Evolutionary conservation across 176 grass and related monocot species (phyloP).

Genomic region (Tuctoria greenei): DNA sequence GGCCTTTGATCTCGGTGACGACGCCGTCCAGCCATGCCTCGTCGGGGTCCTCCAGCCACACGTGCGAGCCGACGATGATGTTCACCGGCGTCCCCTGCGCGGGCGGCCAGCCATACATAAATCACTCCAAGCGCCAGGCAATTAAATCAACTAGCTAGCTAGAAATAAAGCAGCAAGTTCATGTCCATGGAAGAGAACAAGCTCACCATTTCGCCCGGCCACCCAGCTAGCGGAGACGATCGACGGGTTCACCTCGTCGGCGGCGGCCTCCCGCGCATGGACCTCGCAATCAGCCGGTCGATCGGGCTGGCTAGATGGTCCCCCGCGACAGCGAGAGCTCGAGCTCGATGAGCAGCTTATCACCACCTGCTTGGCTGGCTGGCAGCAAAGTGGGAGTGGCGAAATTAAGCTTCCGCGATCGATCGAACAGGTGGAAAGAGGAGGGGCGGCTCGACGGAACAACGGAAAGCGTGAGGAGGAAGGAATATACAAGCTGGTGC

Average conservation of each 20-base stretch:
- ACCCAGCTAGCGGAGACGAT: not conserved
- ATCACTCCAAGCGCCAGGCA: not conserved
- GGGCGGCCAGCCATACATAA: not conserved
- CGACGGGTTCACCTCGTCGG: constrained; percentile 1
- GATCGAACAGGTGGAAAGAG: constrained; percentile 38
- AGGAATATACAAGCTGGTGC: constrained; percentile 56
- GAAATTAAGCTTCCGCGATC: not conserved
- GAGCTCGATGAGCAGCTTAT: not conserved
- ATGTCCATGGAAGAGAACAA: too few relatives aligned
- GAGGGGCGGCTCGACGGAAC: not conserved
- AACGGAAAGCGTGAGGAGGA: constrained; percentile 34
- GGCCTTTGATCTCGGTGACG: constrained; percentile 73
- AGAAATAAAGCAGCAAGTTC: too few relatives aligned
- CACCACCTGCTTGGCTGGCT: not conserved
- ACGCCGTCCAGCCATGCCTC: constrained; percentile 77
- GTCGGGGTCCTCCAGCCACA: constrained; percentile 79
- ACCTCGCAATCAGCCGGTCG: not conserved
- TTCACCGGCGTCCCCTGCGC: constrained; percentile 86
- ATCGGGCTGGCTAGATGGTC: not conserved
- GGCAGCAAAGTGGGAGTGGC: not conserved
- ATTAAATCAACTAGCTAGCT: not conserved
- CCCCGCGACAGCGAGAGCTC: not conserved
- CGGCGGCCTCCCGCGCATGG: not conserved
- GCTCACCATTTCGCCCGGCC: not conserved
- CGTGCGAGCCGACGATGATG: constrained; percentile 90